Percentiles rank a stretch among this genome's conserved stretches.
Evolutionary conservation across 257 asterid species (phyloP).

Genomic region (Solanum dulcamara): DNA sequence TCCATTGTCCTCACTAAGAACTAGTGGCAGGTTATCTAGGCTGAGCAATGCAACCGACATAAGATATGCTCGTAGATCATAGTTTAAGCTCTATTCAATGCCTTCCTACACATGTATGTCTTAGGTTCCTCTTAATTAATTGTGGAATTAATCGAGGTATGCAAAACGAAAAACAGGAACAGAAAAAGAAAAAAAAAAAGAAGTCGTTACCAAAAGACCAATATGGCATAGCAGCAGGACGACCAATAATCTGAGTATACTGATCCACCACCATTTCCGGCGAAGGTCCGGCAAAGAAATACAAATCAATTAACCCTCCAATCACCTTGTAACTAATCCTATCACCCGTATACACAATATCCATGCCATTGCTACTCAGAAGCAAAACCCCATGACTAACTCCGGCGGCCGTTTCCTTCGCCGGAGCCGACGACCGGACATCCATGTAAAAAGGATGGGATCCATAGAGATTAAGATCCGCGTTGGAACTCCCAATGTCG

Average conservation of each 20-base stretch:
- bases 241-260: slow-evolving; percentile 72
- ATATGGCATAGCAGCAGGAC: slow-evolving; percentile 89
- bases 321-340: slow-evolving; percentile 69
- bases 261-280: slow-evolving; percentile 73
- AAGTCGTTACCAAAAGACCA: slow-evolving; percentile 72
- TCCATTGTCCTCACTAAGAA: neutral
- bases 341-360: slow-evolving; percentile 52
- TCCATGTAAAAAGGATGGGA: slow-evolving; percentile 87
- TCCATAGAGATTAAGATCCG: slow-evolving; percentile 65
- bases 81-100: neutral
- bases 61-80: neutral
- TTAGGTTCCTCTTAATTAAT: neutral
- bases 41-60: neutral
- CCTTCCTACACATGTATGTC: neutral
- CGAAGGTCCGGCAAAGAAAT: slow-evolving; percentile 68
- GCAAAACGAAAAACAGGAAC: neutral
- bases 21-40: neutral
- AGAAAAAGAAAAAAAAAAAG: neutral
- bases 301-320: slow-evolving; percentile 73
- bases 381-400: slow-evolving; percentile 62
- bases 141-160: neutral
- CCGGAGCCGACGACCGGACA: slow-evolving; percentile 36
- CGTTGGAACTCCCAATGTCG: slow-evolving; percentile 41
- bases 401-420: slow-evolving; percentile 16
- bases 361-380: slow-evolving; percentile 86